Base-by-base conservation (phyloP, 2,329 filamentous ascomycete genomes). In the Bretziella fagacearum region DNA sequence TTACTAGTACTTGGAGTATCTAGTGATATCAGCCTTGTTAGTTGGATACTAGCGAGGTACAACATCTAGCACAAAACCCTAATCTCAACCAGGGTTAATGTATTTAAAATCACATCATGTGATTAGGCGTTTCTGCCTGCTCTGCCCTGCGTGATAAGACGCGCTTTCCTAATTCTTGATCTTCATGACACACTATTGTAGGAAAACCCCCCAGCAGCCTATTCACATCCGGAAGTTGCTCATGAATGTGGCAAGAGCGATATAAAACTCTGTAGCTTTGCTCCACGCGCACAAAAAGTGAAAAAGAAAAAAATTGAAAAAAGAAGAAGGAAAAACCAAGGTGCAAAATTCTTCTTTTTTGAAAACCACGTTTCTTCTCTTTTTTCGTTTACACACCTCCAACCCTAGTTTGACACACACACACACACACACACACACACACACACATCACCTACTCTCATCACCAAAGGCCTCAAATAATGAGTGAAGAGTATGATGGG, bases 401-500 rank as follows among this genome's bases (percentile, higher is more conserved):
- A 10, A 36, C 4, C 33, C 10, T 22, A 39, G 10, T 11, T 22
- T 22, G 7, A 11, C 7, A 39, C 18, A n/a, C n/a, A n/a, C n/a
- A n/a, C n/a, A n/a, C n/a, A n/a, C n/a, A n/a, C n/a, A n/a, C n/a
- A n/a, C n/a, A n/a, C n/a, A n/a, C n/a, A n/a, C n/a, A n/a, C n/a
- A n/a, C n/a, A n/a, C n/a, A n/a, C 35, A 22, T 22, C 20, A 10
- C 15, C 20, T 23, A 10, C 18, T 10, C 7, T 22, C 18, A 22
- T 10, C 10, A 10, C 35, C 2, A 6, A 3, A 22, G 7, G 17
- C 6, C 18, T 6, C 10, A 8, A 7, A 22, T 22, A 17, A 71
- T 72, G 69, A 64, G 65, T 11, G 62, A 67, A 32, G 62, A 80
- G 52, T 75, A 77, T 30, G 83, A 93, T 54, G 79, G 80, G 52